These are phyloP conservation scores for Zoysia japonica DNA, from an alignment of 176 grass and related monocot genomes.

Conservation along the genomic window DNA sequence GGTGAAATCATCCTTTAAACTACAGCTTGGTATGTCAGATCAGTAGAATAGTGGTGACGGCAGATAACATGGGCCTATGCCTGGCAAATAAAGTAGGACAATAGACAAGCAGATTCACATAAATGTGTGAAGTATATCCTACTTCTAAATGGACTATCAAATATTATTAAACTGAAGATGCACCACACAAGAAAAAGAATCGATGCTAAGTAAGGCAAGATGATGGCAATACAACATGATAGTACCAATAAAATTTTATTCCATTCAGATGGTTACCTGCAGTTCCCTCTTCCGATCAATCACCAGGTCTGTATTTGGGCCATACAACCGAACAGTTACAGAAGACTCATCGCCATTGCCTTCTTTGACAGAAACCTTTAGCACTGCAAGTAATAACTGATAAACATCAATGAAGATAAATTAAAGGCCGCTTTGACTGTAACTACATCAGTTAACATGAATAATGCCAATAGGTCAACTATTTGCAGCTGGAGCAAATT, in stretches of 20 bases:
- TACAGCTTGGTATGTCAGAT: not conserved
- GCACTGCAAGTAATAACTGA: slow-evolving; percentile 52
- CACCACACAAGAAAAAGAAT: not conserved
- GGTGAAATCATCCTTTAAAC: not conserved
- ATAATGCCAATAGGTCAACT: slow-evolving; percentile 4
- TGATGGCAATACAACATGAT: not conserved
- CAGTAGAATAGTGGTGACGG: not conserved
- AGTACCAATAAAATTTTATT: not conserved
- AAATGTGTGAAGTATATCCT: not conserved
- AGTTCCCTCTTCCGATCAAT: slow-evolving; percentile 94
- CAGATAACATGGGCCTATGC: no score
- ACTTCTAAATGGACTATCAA: not conserved
- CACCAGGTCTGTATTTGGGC: slow-evolving; percentile 90
- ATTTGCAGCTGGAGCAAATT: not conserved
- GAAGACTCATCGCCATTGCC: slow-evolving; percentile 37
- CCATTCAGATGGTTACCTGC: slow-evolving; percentile 49
- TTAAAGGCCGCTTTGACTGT: not conserved
- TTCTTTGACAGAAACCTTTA: slow-evolving; percentile 78
- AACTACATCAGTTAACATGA: slow-evolving; percentile 2
- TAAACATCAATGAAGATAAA: slow-evolving; percentile 18
- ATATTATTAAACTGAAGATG: not conserved
- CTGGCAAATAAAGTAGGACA: not conserved
- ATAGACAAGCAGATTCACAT: not conserved
- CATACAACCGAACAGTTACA: slow-evolving; percentile 88
- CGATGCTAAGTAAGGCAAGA: slow-evolving; percentile 6